A percentile compares a stretch with the other conserved stretches of the same genome.
Evolutionary conservation across 1,284 basidiomycete genomes (phyloP).

Genomic region (Boletellus deceptivus): DNA sequence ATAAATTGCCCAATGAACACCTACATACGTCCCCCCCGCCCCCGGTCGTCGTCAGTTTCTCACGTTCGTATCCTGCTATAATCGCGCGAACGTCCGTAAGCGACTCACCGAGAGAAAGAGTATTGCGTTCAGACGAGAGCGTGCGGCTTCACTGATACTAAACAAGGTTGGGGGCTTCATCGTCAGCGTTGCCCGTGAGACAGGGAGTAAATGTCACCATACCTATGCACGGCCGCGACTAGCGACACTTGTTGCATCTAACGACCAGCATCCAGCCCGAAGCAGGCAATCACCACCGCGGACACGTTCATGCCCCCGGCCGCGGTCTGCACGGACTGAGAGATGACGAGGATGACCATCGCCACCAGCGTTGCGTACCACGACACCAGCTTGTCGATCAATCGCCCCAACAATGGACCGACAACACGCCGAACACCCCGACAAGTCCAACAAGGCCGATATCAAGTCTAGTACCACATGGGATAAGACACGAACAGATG

Average conservation of each 20-base stretch:
- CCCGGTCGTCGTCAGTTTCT: no score
- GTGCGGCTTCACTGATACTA: conserved; percentile 49
- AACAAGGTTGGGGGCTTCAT: conserved; percentile 35
- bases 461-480: conserved; percentile 42
- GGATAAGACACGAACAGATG: not conserved
- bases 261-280: conserved; percentile 45
- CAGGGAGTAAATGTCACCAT: not conserved
- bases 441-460: conserved; percentile 73
- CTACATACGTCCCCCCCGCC: conserved; percentile 41
- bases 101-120: conserved; percentile 52
- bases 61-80: no score
- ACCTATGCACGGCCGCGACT: conserved; percentile 40
- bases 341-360: conserved; percentile 40
- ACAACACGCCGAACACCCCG: conserved; percentile 63
- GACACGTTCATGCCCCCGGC: conserved; percentile 59
- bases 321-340: conserved; percentile 52
- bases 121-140: conserved; percentile 62
- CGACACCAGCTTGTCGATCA: conserved; percentile 61
- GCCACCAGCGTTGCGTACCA: conserved; percentile 64
- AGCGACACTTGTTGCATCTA: conserved; percentile 44
- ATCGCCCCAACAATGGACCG: conserved; percentile 58
- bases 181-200: no score
- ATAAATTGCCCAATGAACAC: conserved; percentile 61
- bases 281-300: conserved; percentile 50
- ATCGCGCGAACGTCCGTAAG: conserved; percentile 36